phyloP scores from a whole-genome alignment of 192 early-diverging fungal species.

The Backusella morwellensis region DNA sequence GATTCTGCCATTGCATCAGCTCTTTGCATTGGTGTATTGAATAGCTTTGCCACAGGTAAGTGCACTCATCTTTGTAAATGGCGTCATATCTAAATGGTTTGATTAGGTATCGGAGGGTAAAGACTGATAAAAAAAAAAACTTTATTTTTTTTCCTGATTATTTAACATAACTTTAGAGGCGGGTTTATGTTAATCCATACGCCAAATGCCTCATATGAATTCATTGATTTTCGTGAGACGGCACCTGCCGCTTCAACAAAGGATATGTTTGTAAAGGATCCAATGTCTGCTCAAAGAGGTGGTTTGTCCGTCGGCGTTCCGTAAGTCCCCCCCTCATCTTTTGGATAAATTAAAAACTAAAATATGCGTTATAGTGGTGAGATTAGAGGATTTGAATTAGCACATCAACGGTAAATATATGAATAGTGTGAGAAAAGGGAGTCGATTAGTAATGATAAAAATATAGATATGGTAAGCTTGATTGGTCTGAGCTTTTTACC shows the following conservation, averaged over 20 bases:
- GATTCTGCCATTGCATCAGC: constrained; percentile 87
- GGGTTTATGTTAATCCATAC: constrained; percentile 88
- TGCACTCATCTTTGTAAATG: background rate
- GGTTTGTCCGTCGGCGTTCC: constrained; percentile 78
- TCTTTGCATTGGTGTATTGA: constrained; percentile 86
- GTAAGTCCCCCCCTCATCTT: constrained; percentile 37
- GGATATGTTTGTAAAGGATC: constrained; percentile 81
- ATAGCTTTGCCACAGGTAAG: constrained; percentile 78
- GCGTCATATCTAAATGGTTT: constrained; percentile 11
- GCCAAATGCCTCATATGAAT: constrained; percentile 53
- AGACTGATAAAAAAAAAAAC: background rate
- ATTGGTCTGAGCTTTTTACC: constrained; percentile 78
- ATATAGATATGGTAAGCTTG: constrained; percentile 70
- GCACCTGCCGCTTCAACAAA: constrained; percentile 71
- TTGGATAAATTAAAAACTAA: constrained; percentile 8
- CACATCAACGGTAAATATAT: constrained; percentile 56
- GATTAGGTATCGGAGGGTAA: constrained; percentile 67
- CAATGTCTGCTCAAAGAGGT: constrained; percentile 65
- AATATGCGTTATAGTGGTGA: constrained; percentile 62
- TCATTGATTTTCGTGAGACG: constrained; percentile 87
- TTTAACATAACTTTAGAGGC: constrained; percentile 48
- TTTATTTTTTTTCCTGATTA: constrained; percentile 1
- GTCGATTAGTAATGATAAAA: background rate
- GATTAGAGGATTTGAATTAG: constrained; percentile 79
- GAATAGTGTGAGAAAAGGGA: background rate